Conservation (phyloP, 78 protist species). For the Dictyostelium purpureum region DNA sequence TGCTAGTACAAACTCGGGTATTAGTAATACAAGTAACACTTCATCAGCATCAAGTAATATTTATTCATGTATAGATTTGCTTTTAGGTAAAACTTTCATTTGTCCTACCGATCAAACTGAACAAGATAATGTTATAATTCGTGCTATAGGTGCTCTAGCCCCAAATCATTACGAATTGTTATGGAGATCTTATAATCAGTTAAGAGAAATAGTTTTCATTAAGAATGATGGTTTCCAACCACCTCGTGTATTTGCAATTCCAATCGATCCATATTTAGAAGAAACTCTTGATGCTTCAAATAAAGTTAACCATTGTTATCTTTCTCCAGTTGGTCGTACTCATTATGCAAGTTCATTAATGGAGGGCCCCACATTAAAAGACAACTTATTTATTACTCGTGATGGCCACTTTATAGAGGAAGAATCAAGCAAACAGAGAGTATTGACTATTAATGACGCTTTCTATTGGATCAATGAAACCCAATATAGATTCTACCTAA, state of each 20-base stretch:
- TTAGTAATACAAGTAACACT: no score
- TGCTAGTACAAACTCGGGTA: no score
- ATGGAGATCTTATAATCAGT: conserved; percentile 71
- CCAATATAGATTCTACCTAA: neutral
- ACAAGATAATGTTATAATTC: neutral
- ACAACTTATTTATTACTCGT: conserved; percentile 70
- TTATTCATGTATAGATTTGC: neutral
- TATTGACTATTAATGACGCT: conserved; percentile 50
- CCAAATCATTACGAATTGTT: conserved; percentile 15
- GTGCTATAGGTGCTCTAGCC: conserved; percentile 45
- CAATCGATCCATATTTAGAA: conserved; percentile 4
- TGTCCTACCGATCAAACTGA: neutral
- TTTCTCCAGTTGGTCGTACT: conserved; percentile 73
- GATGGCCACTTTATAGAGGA: conserved; percentile 28
- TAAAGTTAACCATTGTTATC: conserved; percentile 61
- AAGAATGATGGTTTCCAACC: conserved; percentile 68
- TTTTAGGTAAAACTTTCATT: neutral
- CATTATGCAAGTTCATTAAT: conserved; percentile 49
- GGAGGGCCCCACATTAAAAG: conserved; percentile 73
- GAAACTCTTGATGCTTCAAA: neutral
- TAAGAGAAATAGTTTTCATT: conserved; percentile 54
- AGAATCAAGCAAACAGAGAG: neutral
- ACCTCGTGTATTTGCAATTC: conserved; percentile 29
- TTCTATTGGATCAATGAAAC: conserved; percentile 23
- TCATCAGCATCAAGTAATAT: neutral